A percentile compares a stretch with the other conserved stretches of the same genome.
phyloP scores from a whole-genome alignment of 306 rosid species.

The Dalbergia cochinchinensis region DNA sequence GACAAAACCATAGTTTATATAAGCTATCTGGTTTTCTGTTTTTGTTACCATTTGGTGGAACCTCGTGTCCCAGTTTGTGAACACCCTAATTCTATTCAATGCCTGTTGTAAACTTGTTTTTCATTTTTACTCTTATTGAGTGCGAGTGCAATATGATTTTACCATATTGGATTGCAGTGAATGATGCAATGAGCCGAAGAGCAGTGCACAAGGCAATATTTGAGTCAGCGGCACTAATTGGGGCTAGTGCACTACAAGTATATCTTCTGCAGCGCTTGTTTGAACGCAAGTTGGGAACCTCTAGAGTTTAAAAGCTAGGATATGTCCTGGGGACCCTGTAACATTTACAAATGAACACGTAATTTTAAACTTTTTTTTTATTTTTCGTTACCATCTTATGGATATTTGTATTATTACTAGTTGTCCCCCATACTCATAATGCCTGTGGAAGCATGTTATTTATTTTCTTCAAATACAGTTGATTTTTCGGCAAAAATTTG shows the following conservation, averaged over 20 bases:
- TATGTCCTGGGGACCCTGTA: slow-evolving; percentile 28
- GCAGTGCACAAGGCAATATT: slow-evolving; percentile 82
- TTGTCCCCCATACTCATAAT: slow-evolving; percentile 13
- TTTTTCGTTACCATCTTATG: not conserved
- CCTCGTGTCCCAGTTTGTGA: slow-evolving; percentile 5
- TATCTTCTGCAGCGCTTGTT: slow-evolving; percentile 81
- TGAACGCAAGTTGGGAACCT: slow-evolving; percentile 77
- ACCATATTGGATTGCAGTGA: slow-evolving; percentile 67
- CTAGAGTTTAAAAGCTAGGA: slow-evolving; percentile 68
- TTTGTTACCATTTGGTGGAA: slow-evolving; percentile 12
- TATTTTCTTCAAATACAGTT: slow-evolving; percentile 24
- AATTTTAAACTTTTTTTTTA: not conserved
- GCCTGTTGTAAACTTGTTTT: not conserved
- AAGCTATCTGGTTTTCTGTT: slow-evolving; percentile 21
- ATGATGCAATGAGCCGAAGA: slow-evolving; percentile 86
- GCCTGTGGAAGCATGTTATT: slow-evolving; percentile 33
- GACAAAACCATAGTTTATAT: slow-evolving; percentile 13
- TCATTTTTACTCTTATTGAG: not conserved
- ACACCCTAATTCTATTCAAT: slow-evolving; percentile 23
- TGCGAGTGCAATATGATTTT: not conserved
- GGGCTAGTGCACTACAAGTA: slow-evolving; percentile 85
- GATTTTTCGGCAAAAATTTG: slow-evolving; percentile 2
- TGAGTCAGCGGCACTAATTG: slow-evolving; percentile 78
- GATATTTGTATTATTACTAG: slow-evolving; percentile 32
- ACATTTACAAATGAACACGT: slow-evolving; percentile 40